Evolutionary conservation across 306 rosid genomes (phyloP), one percentile per base, ranked within the genome.

Genomic region (Rosa persica): DNA sequence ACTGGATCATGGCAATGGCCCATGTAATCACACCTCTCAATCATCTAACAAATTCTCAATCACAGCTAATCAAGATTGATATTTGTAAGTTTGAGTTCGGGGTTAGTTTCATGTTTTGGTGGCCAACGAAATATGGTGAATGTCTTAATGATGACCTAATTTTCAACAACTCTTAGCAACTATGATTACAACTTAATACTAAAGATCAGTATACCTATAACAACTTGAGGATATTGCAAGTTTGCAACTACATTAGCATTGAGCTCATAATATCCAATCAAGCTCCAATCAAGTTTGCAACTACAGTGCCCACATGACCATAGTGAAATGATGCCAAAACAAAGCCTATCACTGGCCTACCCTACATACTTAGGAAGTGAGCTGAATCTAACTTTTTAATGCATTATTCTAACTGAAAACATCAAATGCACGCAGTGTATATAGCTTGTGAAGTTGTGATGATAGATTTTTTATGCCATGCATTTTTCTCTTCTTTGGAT

Each of bases 91-190:
- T 64, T 36, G 23, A 16, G 36, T 58, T 58, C 2, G 61, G 6
- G 40, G 69, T 8, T 42, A 15, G 23, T 40, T 58, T 58, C 78
- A 8, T 60, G 69, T 23, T 74, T 60, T 42, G 55, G 68, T 74
- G 68, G 69, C 78, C 78, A 74, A 74, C 23, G 34, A 74, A 25
- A 34, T 6, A 65, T 65, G 46, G 23, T 65, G 43, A 34, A 34
- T 65, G 69, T 6, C 70, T 13, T 65, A 65, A 65, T 36, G 16
- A 25, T 23, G 78, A 57, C 68, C 54, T 74, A 74, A 40, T 23
- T 58, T 74, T 16, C 55, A 74, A 58, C 78, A 3, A 25, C 42
- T 58, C 69, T 39, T 15, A 58, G 40, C 34, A 74, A 42, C 55
- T 57, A 23, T 74, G 25, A 58, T 58, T 42, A n/a, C 16, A 39